Percentiles rank a stretch among this genome's conserved stretches.
phyloP scores from a whole-genome alignment of 2,329 filamentous ascomycete genomes.

The Hymenotorrendiella dingleyae region DNA sequence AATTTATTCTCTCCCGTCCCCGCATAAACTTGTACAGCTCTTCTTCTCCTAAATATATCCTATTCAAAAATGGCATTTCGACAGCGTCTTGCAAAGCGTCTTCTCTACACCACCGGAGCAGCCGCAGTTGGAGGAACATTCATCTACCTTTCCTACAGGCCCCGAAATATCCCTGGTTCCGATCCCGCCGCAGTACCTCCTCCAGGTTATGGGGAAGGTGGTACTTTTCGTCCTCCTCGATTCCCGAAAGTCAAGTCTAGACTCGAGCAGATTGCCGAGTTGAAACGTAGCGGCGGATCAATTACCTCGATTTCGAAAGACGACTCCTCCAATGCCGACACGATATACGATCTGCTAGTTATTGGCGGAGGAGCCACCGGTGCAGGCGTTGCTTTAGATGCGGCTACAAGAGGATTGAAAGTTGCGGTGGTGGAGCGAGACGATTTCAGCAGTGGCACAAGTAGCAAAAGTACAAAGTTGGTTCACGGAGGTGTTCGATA shows the following conservation, averaged over 20 bases:
- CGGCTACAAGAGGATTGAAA: slow-evolving; percentile 63
- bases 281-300: slow-evolving; percentile 44
- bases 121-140: slow-evolving; percentile 39
- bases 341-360: slow-evolving; percentile 60
- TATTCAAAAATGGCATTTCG: slow-evolving; percentile 30
- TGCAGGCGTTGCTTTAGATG: slow-evolving; percentile 65
- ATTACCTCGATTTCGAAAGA: slow-evolving; percentile 32
- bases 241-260: slow-evolving; percentile 46
- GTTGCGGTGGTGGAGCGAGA: slow-evolving; percentile 68
- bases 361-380: slow-evolving; percentile 69
- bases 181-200: slow-evolving; percentile 64
- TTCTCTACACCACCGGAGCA: slow-evolving; percentile 46
- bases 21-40: too few relatives aligned
- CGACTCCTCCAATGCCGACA: slow-evolving; percentile 33
- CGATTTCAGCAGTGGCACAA: slow-evolving; percentile 68
- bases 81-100: slow-evolving; percentile 40
- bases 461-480: slow-evolving; percentile 70
- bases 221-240: slow-evolving; percentile 52
- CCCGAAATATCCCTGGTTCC: slow-evolving; percentile 65
- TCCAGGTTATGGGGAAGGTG: slow-evolving; percentile 62
- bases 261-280: slow-evolving; percentile 44
- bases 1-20: too few relatives aligned
- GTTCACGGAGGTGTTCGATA: slow-evolving; percentile 74
- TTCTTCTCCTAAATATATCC: too few relatives aligned
- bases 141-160: slow-evolving; percentile 55